These are phyloP conservation scores for Paradendryphiella salina DNA, from an alignment of 2,329 filamentous ascomycete species.

Conservation along the genomic window DNA sequence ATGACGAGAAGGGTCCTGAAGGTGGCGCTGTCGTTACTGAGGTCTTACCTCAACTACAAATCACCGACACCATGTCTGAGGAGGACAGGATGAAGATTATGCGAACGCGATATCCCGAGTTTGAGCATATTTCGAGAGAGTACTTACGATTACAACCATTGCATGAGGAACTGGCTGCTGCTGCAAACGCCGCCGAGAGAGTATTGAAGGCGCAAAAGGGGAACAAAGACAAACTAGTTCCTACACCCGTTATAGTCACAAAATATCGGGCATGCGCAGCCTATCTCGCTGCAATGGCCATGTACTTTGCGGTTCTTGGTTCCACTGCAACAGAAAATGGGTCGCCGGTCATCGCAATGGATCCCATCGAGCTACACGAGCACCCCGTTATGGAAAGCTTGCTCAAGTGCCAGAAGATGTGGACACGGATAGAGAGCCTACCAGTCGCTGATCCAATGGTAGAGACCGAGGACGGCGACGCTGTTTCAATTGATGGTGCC, in stretches of 20 bases:
- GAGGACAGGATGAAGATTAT: conserved; percentile 77
- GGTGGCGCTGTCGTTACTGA: conserved; percentile 71
- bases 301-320: conserved; percentile 94
- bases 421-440: conserved; percentile 74
- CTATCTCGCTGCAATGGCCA: conserved; percentile 82
- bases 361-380: conserved; percentile 79
- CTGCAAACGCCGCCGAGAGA: conserved; percentile 61
- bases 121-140: conserved; percentile 82
- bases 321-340: conserved; percentile 68
- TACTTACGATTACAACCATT: conserved; percentile 69
- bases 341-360: conserved; percentile 60
- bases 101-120: conserved; percentile 84
- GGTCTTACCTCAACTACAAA: conserved; percentile 79
- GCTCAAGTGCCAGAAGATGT: conserved; percentile 76
- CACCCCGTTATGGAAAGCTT: conserved; percentile 89
- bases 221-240: conserved; percentile 24
- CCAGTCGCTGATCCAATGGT: conserved; percentile 54
- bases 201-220: conserved; percentile 36
- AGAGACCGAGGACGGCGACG: conserved; percentile 36
- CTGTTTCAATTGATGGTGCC: conserved; percentile 43
- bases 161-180: conserved; percentile 61
- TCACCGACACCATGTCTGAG: conserved; percentile 75
- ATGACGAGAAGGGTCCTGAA: conserved; percentile 53
- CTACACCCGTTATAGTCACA: conserved; percentile 50
- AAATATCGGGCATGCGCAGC: conserved; percentile 81